phyloP scores from a whole-genome alignment of 805 yeast genomes.

The Starmerella etchellsii region DNA sequence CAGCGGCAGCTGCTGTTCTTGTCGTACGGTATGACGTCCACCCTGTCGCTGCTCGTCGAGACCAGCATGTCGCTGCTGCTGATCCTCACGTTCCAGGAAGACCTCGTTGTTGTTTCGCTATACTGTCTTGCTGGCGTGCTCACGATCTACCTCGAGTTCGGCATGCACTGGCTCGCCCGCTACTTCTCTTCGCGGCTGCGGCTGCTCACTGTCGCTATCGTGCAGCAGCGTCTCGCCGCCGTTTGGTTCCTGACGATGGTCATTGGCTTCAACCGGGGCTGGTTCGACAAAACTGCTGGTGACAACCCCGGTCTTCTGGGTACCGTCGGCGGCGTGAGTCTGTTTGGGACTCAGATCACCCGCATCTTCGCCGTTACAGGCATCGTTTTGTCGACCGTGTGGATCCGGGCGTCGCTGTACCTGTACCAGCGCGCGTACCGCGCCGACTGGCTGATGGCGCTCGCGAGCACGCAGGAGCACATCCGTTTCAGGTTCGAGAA shows the following conservation, averaged over 20 bases:
- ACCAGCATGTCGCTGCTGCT: conserved; percentile 13
- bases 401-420: conserved; percentile 7
- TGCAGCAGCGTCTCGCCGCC: conserved; percentile 10
- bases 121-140: conserved; percentile 12
- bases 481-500: conserved; percentile 11
- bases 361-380: neutral
- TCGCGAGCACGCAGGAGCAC: conserved; percentile 20
- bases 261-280: neutral
- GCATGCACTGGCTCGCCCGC: conserved; percentile 2
- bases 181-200: conserved; percentile 11
- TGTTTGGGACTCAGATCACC: conserved; percentile 2
- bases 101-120: conserved; percentile 14
- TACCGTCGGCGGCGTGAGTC: no score
- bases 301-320: no score
- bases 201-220: conserved; percentile 3
- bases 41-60: conserved; percentile 17
- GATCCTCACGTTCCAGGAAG: conserved; percentile 5
- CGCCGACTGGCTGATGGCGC: conserved; percentile 21
- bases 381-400: neutral
- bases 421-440: conserved; percentile 15
- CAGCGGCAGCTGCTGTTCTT: conserved; percentile 19
- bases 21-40: conserved; percentile 10
- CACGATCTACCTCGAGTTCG: conserved; percentile 3
- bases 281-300: neutral
- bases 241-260: conserved; percentile 6